Evolutionary conservation across 2,329 filamentous ascomycete genomes (phyloP).

Genomic region (Phaeosphaeria sp.): DNA sequence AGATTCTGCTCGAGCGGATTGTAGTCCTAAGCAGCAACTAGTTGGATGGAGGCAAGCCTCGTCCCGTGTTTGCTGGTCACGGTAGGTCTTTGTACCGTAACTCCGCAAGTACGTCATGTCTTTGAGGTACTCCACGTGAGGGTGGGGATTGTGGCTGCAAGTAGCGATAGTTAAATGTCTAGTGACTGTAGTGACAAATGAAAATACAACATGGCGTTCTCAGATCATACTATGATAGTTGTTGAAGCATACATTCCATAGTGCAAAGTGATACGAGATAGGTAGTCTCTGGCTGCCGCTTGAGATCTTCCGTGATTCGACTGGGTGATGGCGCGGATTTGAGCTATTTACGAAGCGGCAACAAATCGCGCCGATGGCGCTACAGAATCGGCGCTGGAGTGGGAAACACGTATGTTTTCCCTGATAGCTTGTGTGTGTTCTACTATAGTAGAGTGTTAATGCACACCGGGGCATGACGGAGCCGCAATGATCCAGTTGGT

Average conservation of each 20-base stretch:
- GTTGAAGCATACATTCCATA: neutral
- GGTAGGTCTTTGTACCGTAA: neutral
- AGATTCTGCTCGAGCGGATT: slow-evolving; percentile 3
- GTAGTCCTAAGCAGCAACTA: slow-evolving; percentile 3
- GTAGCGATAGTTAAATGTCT: neutral
- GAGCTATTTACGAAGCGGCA: neutral
- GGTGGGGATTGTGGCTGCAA: neutral
- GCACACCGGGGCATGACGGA: neutral
- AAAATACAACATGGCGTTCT: neutral
- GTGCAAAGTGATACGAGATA: neutral
- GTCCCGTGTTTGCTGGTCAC: neutral
- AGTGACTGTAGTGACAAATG: neutral
- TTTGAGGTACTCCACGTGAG: neutral
- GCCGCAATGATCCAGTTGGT: neutral
- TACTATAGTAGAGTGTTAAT: neutral
- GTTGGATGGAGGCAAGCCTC: neutral
- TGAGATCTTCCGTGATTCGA: no score
- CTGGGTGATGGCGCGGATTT: neutral
- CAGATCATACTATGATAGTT: neutral
- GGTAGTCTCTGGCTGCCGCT: no score
- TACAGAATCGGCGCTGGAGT: neutral
- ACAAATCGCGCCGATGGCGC: neutral
- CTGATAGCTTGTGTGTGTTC: no score
- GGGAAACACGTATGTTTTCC: no score
- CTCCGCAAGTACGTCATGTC: neutral